Conservation (phyloP, 2,329 filamentous ascomycete genomes). For the Didymella arachidicola region DNA sequence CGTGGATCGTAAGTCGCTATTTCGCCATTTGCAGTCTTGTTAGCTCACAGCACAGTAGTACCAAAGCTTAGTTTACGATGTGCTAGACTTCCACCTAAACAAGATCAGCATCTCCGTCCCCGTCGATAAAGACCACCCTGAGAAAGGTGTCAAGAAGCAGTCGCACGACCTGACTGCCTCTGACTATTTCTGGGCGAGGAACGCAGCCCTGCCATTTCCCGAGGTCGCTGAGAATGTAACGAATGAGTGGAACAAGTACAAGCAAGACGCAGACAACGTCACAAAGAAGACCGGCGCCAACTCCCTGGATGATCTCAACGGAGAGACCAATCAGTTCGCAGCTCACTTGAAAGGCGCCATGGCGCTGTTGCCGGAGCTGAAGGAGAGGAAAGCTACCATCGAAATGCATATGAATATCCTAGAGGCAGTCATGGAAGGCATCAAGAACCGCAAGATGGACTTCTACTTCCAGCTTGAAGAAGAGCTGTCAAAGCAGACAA, state of each 20-base stretch:
- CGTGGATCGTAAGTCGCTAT: conserved; percentile 67
- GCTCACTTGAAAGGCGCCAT: conserved; percentile 97
- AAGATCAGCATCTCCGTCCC: conserved; percentile 91
- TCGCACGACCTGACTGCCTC: conserved; percentile 87
- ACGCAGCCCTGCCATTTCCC: conserved; percentile 88
- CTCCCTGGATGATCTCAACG: conserved; percentile 90
- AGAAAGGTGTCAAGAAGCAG: conserved; percentile 81
- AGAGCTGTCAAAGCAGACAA: conserved; percentile 88
- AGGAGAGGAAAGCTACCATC: conserved; percentile 81
- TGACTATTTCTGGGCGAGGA: conserved; percentile 97
- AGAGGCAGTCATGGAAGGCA: conserved; percentile 78
- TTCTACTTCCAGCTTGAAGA: conserved; percentile 97
- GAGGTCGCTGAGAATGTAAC: conserved; percentile 97
- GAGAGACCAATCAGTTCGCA: conserved; percentile 86
- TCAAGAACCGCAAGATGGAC: conserved; percentile 94
- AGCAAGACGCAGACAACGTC: conserved; percentile 91
- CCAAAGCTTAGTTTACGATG: conserved; percentile 83
- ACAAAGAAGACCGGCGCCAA: conserved; percentile 95
- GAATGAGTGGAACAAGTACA: conserved; percentile 90
- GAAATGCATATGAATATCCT: conserved; percentile 99
- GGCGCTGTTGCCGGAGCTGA: conserved; percentile 86
- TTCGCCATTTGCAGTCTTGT: no score
- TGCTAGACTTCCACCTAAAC: conserved; percentile 83
- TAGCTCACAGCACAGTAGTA: conserved; percentile 54
- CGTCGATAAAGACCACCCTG: conserved; percentile 76